Percentiles rank a stretch among this genome's conserved stretches.
phyloP scores from a whole-genome alignment of 306 rosid genomes.

The Prunus mongolica region DNA sequence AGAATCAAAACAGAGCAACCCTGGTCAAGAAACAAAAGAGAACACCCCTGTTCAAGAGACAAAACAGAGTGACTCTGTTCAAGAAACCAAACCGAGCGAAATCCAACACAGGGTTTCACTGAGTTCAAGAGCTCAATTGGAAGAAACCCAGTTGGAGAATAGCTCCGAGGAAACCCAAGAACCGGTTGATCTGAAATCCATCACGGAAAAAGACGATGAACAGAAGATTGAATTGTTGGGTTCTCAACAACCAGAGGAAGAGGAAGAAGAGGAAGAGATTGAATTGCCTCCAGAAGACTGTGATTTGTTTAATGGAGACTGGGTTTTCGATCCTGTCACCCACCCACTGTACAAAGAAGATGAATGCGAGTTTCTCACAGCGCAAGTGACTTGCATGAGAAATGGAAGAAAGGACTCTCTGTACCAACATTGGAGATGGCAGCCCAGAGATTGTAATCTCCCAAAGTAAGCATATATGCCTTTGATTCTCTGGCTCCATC shows the following conservation, averaged over 20 bases:
- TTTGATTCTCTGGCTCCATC: neutral
- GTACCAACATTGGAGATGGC: conserved; percentile 96
- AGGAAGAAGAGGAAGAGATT: conserved; percentile 44
- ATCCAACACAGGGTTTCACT: conserved; percentile 20
- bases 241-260: conserved; percentile 21
- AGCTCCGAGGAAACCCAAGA: conserved; percentile 43
- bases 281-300: conserved; percentile 82
- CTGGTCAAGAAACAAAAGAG: conserved; percentile 18
- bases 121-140: conserved; percentile 41
- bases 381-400: conserved; percentile 86
- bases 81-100: conserved; percentile 17
- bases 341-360: conserved; percentile 90
- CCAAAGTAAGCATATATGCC: conserved; percentile 48
- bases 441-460: conserved; percentile 83
- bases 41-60: conserved; percentile 8
- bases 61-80: conserved; percentile 9
- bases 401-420: conserved; percentile 80
- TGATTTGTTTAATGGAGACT: conserved; percentile 73
- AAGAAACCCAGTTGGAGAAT: conserved; percentile 31
- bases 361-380: conserved; percentile 71
- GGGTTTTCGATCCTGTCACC: conserved; percentile 76
- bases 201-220: conserved; percentile 21
- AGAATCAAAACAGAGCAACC: conserved; percentile 3
- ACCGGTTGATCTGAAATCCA: conserved; percentile 27
- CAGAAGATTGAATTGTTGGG: conserved; percentile 39